Conservation (phyloP, 2,329 filamentous ascomycete genomes). For the Colletotrichum sp. region DNA sequence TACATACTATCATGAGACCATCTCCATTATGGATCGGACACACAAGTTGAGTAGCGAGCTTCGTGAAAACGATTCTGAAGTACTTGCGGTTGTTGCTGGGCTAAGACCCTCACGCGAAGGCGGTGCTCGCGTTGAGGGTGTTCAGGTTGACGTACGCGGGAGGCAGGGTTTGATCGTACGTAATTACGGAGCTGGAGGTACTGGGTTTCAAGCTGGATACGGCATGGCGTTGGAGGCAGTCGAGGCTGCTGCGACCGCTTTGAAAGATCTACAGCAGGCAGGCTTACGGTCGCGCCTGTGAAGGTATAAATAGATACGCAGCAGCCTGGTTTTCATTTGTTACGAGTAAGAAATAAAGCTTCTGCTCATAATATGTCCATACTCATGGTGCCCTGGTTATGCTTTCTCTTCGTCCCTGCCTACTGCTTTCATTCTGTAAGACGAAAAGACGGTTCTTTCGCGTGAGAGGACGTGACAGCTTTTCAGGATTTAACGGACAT, state of each 20-base stretch:
- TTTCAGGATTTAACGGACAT: not conserved
- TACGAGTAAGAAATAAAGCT: not conserved
- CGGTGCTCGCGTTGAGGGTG: conserved; percentile 49
- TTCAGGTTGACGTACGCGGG: conserved; percentile 30
- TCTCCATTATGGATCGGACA: conserved; percentile 41
- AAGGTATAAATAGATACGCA: not conserved
- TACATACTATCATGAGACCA: conserved; percentile 33
- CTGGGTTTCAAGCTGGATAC: conserved; percentile 49
- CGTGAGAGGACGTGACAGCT: not conserved
- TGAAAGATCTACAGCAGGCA: not conserved
- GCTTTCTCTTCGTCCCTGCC: not conserved
- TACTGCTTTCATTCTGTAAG: not conserved
- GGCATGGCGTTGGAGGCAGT: conserved; percentile 44
- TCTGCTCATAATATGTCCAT: not conserved
- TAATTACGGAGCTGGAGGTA: conserved; percentile 51
- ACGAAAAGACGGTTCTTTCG: not conserved
- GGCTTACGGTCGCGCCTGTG: not conserved
- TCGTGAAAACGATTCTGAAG: conserved; percentile 28
- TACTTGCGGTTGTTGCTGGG: conserved; percentile 37
- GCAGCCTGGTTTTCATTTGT: not conserved
- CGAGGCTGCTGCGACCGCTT: conserved; percentile 28
- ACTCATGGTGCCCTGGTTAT: not conserved
- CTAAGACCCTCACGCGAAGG: conserved; percentile 43
- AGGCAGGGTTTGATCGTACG: conserved; percentile 35
- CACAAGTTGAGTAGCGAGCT: conserved; percentile 25